Percentiles rank a stretch among this genome's conserved stretches.
Conservation (phyloP, 768 basidiomycete genomes). For the button mushroom (Agaricus bisporus) region DNA sequence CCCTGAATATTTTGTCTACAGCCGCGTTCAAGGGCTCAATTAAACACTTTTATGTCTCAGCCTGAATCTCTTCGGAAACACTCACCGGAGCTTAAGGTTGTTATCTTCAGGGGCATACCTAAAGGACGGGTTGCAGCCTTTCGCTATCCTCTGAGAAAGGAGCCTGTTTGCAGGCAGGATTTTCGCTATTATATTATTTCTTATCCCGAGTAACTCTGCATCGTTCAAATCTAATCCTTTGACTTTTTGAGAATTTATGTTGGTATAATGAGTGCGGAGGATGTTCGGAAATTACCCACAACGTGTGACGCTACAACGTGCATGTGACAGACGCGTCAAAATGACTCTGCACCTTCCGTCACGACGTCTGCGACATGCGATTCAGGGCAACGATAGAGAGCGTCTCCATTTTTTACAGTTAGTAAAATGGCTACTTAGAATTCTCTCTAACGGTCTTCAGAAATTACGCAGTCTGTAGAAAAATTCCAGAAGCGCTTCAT, state of each 20-base stretch:
- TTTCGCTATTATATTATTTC: neutral
- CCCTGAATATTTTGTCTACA: neutral
- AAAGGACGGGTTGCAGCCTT: neutral
- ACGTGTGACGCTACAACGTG: too few species aligned
- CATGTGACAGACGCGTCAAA: too few species aligned
- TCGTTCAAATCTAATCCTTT: too few species aligned
- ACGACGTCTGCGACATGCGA: constrained; percentile 17
- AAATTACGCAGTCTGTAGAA: constrained; percentile 75
- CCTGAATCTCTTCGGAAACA: neutral
- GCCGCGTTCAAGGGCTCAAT: neutral
- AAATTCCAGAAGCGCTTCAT: constrained; percentile 82
- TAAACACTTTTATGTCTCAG: neutral
- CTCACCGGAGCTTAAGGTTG: neutral
- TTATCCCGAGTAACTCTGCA: neutral
- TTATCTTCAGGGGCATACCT: neutral
- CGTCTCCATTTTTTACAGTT: constrained; percentile 28
- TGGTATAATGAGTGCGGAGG: too few species aligned
- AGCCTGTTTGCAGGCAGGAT: neutral
- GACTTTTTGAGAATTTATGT: neutral
- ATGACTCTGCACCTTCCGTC: too few species aligned
- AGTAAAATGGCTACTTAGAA: constrained; percentile 12
- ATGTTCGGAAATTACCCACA: too few species aligned
- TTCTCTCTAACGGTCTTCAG: constrained; percentile 28
- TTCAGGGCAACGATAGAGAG: constrained; percentile 26
- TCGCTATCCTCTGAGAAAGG: neutral